Percentiles rank a stretch among this genome's conserved stretches.
Evolutionary conservation across 305 asterid genomes (phyloP).

Genomic region (Solanum chacoense): DNA sequence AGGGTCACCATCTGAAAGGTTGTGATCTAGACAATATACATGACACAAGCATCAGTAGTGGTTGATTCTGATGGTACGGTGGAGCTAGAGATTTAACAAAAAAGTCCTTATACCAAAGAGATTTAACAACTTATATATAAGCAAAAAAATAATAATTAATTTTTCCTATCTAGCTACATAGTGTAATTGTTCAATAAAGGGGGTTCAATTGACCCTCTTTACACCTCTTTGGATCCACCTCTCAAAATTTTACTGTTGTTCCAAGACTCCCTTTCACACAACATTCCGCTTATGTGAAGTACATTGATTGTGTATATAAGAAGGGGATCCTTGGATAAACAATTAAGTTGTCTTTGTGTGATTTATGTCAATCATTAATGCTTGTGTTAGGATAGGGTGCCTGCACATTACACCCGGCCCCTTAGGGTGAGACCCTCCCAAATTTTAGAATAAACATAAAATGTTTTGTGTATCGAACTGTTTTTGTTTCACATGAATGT

Average conservation of each 20-base stretch:
- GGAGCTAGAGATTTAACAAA: neutral
- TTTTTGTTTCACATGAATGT: neutral
- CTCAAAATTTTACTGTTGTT: neutral
- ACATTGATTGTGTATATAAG: neutral
- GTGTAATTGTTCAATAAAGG: rapidly evolving
- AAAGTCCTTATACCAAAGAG: too few species aligned
- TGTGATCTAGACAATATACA: neutral
- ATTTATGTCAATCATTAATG: neutral
- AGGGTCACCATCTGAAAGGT: neutral
- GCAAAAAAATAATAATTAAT: neutral
- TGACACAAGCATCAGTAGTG: neutral
- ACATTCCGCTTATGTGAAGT: neutral
- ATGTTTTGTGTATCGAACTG: neutral
- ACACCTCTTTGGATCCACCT: neutral
- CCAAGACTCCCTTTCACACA: neutral
- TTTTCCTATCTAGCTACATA: neutral
- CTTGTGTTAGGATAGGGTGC: neutral
- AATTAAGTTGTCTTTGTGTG: neutral
- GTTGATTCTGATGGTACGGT: neutral
- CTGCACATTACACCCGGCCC: neutral
- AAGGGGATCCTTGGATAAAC: neutral
- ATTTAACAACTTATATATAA: neutral
- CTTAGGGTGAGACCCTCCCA: neutral
- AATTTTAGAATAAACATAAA: too few species aligned
- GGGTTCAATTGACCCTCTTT: neutral